Evolutionary conservation across 768 basidiomycete species (phyloP), one percentile per base, ranked within the genome.

Genomic region (Pluteus cervinus): DNA sequence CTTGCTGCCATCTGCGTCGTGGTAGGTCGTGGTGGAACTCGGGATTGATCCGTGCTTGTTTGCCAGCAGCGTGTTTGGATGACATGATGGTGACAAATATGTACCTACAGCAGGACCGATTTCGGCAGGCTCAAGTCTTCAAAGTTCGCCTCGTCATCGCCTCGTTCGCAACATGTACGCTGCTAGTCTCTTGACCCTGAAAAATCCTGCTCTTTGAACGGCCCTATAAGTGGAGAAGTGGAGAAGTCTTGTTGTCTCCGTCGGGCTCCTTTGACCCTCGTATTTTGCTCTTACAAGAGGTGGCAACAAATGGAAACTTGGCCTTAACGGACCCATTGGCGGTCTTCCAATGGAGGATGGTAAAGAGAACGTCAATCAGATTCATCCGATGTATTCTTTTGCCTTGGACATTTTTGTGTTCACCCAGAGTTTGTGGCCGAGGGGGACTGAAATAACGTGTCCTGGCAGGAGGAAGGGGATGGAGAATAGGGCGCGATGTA

Each of bases 331-430:
- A 30, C 48, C 25, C 7, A 42, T 45, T 25, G 39, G 30, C 21
- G 45, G 52, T 25, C 39, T 44, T 23, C 38, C 54, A 37, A 36
- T 23, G 45, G 43, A 4, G 42, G n/a, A n/a, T 39, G 1, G 44
- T 42, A 4, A 40, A 36, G 33, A 38, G 22, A 32, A 31, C 31
- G 34, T 33, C 37, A 24, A 60, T 43, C 76, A 66, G 60, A 78
- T 91, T 51, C 81, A 76, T 45, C 84, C 85, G 12, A 63, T 83
- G 18, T 78, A 86, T 48, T 64, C 71, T 34, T 92, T 92, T 54
- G 81, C 79, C 34, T 57, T 92, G 49, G 88, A 92, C 43, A 81
- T 91, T 3, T 91, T 92, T 49, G 86, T 91, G 38, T 90, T 82
- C 49, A 92, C 91, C 50, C 81, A 81, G 58, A 80, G 76, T 30